Percentiles rank a stretch among this genome's conserved stretches.
Conservation (phyloP, 192 early-diverging fungal genomes). For the Piromyces finnis region DNA sequence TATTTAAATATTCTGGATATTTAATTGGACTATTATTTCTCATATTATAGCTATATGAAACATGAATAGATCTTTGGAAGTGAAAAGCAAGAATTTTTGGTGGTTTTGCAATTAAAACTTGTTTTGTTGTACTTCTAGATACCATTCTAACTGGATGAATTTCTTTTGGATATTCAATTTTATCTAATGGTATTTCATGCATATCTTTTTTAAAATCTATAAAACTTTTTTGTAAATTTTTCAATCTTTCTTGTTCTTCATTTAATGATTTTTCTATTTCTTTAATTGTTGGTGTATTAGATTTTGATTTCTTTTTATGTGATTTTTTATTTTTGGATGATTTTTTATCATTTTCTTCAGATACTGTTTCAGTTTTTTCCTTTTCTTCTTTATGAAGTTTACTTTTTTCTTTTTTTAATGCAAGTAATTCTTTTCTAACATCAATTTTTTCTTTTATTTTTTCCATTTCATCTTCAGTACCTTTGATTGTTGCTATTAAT, state of each 20-base stretch:
- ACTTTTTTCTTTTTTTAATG: not conserved
- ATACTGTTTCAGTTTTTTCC: not conserved
- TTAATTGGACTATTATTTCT: conserved; percentile 64
- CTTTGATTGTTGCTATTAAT: conserved; percentile 20
- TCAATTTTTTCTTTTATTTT: conserved; percentile 9
- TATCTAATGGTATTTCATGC: not conserved
- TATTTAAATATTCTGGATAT: conserved; percentile 52
- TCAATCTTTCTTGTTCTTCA: not conserved
- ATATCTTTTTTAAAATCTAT: not conserved
- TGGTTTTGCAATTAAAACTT: conserved; percentile 70
- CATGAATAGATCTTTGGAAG: conserved; percentile 64
- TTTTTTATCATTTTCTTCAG: not conserved
- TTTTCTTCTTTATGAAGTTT: not conserved
- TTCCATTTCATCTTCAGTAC: conserved; percentile 11
- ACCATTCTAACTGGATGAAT: not conserved
- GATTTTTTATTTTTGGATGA: not conserved
- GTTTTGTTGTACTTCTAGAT: conserved; percentile 34
- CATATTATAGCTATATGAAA: conserved; percentile 39
- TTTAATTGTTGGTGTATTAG: not conserved
- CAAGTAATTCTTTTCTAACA: not conserved
- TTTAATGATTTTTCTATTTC: not conserved
- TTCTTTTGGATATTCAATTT: not conserved
- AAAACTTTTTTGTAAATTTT: not conserved
- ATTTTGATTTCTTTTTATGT: not conserved
- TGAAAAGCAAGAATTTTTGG: conserved; percentile 68